Percentiles rank a stretch among this genome's conserved stretches.
Evolutionary conservation across 768 basidiomycete genomes (phyloP).

Genomic region (Panellus pusillus): DNA sequence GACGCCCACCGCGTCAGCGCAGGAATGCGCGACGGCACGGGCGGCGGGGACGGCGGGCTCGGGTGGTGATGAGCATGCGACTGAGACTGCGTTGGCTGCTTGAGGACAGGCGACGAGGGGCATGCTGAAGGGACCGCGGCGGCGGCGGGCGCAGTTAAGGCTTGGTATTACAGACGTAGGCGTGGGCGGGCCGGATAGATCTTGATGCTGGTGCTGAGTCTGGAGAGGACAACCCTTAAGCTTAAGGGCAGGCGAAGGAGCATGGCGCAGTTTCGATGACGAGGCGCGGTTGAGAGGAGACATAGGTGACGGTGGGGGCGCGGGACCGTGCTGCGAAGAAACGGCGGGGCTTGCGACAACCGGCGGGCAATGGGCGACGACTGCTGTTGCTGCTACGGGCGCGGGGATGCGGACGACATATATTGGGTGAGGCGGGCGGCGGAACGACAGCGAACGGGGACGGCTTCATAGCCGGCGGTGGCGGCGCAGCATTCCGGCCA

Average conservation of each 20-base stretch:
- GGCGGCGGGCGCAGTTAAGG: constrained; percentile 5
- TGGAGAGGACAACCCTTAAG: not conserved
- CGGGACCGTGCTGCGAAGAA: constrained; percentile 18
- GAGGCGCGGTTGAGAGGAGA: constrained; percentile 23
- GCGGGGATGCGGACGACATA: constrained; percentile 6
- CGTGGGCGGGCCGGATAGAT: constrained; percentile 22
- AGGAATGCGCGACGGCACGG: constrained; percentile 17
- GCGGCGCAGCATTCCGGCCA: constrained; percentile 3
- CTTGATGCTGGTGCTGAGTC: not conserved
- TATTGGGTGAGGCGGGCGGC: constrained; percentile 21
- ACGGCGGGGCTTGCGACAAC: constrained; percentile 25
- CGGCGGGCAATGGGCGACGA: constrained; percentile 22
- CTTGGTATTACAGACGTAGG: constrained; percentile 25
- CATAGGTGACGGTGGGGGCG: constrained; percentile 27
- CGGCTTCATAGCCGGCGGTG: constrained; percentile 27
- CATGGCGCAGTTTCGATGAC: constrained; percentile 13
- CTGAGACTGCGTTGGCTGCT: constrained; percentile 9
- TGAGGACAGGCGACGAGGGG: constrained; percentile 23
- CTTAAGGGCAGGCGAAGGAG: constrained; percentile 26
- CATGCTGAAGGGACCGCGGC: too few species aligned
- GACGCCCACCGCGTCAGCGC: constrained; percentile 25
- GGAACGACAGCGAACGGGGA: constrained; percentile 31
- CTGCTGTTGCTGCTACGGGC: constrained; percentile 8
- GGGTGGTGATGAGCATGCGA: not conserved
- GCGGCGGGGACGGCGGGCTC: constrained; percentile 22